These are phyloP conservation scores for Besnoitia besnoiti DNA, from an alignment of 169 alveolate species.

Conservation along the genomic window DNA sequence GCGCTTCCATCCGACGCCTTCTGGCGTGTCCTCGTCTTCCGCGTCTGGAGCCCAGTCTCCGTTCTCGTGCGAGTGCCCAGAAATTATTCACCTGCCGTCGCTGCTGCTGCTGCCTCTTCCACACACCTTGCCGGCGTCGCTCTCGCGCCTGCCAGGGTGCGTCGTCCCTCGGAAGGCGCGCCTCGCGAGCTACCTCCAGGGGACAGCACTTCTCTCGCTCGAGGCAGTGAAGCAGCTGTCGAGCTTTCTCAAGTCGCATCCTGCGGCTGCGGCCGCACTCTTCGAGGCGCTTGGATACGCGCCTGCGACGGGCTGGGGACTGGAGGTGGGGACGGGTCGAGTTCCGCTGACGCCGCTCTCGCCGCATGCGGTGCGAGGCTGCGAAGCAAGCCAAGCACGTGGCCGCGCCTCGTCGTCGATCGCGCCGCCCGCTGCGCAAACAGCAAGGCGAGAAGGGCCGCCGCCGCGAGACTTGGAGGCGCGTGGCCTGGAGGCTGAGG, in stretches of 20 bases:
- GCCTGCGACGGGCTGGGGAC: constrained; percentile 2
- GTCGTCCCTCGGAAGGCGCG: not conserved
- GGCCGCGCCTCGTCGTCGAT: not conserved
- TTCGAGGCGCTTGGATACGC: constrained; percentile 20
- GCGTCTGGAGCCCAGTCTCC: no score
- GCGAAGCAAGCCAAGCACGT: not conserved
- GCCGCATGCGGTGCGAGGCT: not conserved
- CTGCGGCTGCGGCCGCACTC: not conserved
- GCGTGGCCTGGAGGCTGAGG: no score
- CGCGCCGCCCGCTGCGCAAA: no score
- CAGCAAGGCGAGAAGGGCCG: no score
- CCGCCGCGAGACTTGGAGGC: no score
- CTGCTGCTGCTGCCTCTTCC: constrained; percentile 19
- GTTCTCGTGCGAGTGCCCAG: not conserved
- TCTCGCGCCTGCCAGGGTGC: constrained; percentile 42
- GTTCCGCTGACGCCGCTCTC: not conserved
- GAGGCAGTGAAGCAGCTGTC: constrained; percentile 12
- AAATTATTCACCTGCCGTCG: not conserved
- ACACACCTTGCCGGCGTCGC: not conserved
- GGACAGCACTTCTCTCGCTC: not conserved
- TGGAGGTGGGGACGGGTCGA: not conserved
- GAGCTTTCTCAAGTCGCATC: not conserved
- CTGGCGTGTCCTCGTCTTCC: no score
- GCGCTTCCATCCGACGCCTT: no score
- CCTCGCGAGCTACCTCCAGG: not conserved